These are phyloP conservation scores for Chytriomyces sp. DNA, from an alignment of 192 early-diverging fungal species.

Conservation along the genomic window DNA sequence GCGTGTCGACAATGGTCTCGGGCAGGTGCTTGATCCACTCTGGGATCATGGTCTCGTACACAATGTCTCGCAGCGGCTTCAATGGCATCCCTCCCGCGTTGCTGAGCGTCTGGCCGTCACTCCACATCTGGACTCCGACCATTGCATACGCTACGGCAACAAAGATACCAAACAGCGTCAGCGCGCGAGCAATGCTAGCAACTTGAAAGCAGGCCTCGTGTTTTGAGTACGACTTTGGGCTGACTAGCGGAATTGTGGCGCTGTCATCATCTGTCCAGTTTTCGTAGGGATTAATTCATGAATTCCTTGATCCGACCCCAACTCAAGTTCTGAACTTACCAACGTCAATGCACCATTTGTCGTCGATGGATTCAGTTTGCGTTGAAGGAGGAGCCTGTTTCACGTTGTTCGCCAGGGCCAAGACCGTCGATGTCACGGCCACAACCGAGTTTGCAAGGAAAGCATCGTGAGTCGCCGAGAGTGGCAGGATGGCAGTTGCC, in stretches of 20 bases:
- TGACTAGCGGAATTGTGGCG: not conserved
- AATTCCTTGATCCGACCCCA: not conserved
- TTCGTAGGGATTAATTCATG: too few relatives aligned
- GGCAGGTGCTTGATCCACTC: constrained; percentile 3
- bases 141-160: constrained; percentile 11
- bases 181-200: not conserved
- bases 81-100: constrained; percentile 8
- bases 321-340: not conserved
- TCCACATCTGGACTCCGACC: constrained; percentile 20
- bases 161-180: not conserved
- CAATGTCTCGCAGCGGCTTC: constrained; percentile 9
- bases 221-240: not conserved
- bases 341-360: constrained; percentile 16
- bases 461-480: constrained; percentile 2
- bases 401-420: not conserved
- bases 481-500: not conserved
- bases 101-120: not conserved
- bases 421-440: not conserved
- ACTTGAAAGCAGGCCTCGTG: not conserved
- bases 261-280: not conserved
- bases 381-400: not conserved
- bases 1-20: constrained; percentile 9
- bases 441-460: not conserved
- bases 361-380: not conserved
- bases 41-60: constrained; percentile 13